Evolutionary conservation across 768 basidiomycete genomes (phyloP).

Genomic region (Suillus fuscotomentosus): DNA sequence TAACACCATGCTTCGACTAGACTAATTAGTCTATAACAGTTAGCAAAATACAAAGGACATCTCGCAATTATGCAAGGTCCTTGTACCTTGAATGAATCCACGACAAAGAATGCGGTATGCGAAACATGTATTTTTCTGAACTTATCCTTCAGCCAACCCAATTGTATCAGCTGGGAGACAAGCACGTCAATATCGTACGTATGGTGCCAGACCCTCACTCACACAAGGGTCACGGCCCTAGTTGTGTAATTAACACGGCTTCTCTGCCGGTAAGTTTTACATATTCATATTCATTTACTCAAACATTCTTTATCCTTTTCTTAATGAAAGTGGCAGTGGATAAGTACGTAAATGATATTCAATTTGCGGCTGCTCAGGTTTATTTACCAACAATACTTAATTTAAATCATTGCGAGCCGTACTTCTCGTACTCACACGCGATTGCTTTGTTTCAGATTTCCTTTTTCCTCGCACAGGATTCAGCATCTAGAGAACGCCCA

Average conservation of each 20-base stretch:
- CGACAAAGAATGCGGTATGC: background rate
- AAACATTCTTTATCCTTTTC: constrained; percentile 31
- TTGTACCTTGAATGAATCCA: background rate
- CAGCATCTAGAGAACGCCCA: background rate
- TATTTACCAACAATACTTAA: constrained; percentile 35
- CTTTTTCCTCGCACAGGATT: background rate
- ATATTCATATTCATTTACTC: background rate
- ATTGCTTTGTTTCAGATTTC: background rate
- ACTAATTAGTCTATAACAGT: background rate
- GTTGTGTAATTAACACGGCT: constrained; percentile 15
- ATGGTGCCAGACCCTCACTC: constrained; percentile 1
- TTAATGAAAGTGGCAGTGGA: constrained; percentile 37
- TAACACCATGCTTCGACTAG: background rate
- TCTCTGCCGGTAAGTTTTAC: constrained; percentile 22
- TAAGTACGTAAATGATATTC: constrained; percentile 42
- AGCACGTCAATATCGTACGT: constrained; percentile 15
- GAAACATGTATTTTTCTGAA: background rate
- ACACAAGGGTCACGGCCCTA: constrained; percentile 26
- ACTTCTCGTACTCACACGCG: constrained; percentile 26
- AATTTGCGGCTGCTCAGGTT: constrained; percentile 23
- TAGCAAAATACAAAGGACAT: constrained; percentile 5
- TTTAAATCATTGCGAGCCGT: constrained; percentile 10
- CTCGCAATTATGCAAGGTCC: background rate
- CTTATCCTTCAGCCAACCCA: background rate
- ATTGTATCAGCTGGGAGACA: background rate